Conservation (phyloP, 1,139 yeast species). For the Magnusiomyces ingens region DNA sequence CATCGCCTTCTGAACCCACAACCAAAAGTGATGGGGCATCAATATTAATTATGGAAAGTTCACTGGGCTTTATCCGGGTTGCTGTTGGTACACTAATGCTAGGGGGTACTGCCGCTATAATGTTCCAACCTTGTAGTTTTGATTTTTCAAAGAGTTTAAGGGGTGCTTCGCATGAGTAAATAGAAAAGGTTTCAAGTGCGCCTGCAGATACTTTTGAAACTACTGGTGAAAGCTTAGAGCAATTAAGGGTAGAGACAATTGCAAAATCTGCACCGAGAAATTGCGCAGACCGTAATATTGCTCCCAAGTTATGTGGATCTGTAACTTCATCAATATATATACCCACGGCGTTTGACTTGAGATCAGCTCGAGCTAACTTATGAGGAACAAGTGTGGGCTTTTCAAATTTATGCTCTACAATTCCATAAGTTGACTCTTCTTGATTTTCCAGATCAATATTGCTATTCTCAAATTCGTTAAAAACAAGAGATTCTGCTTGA, state of each 20-base stretch:
- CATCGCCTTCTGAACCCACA: constrained; percentile 80
- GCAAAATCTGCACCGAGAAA: constrained; percentile 81
- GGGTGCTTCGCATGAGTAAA: constrained; percentile 53
- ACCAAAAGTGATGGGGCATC: constrained; percentile 60
- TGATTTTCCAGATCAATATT: background rate
- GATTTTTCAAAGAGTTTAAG: constrained; percentile 54
- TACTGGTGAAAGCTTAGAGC: constrained; percentile 69
- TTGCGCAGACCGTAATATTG: constrained; percentile 73
- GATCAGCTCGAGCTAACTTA: constrained; percentile 17
- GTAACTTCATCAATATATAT: constrained; percentile 73
- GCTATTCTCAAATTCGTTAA: background rate
- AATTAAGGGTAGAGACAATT: constrained; percentile 60
- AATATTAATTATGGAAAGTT: constrained; percentile 32
- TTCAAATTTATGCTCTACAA: constrained; percentile 2
- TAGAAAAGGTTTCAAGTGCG: constrained; percentile 68
- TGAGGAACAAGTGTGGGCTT: background rate
- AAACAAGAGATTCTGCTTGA: constrained; percentile 30
- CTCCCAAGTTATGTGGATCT: constrained; percentile 90
- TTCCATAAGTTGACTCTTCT: background rate
- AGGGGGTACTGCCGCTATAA: constrained; percentile 55
- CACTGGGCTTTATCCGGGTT: constrained; percentile 36
- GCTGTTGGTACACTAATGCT: constrained; percentile 17
- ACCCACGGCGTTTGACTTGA: constrained; percentile 54
- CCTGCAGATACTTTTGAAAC: constrained; percentile 75
- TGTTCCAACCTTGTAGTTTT: constrained; percentile 58